Evolutionary conservation across 441 rosid genomes (phyloP).

Genomic region (Erodium texanum): DNA sequence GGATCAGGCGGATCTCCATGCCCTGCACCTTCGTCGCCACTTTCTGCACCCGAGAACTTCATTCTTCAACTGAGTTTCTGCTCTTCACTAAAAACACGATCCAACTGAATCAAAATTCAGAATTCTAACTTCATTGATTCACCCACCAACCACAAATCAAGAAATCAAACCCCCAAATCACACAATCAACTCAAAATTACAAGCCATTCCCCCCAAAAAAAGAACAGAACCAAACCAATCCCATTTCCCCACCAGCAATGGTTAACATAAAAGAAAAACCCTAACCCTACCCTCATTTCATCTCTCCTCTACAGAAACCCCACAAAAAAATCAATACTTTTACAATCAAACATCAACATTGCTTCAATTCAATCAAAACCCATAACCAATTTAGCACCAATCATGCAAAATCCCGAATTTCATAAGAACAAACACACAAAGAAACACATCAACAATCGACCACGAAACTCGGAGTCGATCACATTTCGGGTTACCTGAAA

Average conservation of each 20-base stretch:
- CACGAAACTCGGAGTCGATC: no score
- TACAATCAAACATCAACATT: neutral
- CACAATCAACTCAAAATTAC: neutral
- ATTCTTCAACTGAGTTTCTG: neutral
- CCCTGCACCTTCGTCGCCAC: constrained; percentile 42
- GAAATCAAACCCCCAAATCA: constrained; percentile 8
- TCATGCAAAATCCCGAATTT: no score
- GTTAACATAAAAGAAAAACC: constrained; percentile 8
- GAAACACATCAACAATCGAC: no score
- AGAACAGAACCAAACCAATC: no score
- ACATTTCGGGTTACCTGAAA: neutral
- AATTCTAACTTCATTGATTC: neutral
- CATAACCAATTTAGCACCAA: neutral
- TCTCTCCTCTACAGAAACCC: constrained; percentile 5
- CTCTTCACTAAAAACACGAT: neutral
- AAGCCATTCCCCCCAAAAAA: neutral
- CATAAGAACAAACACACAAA: no score
- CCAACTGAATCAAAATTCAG: neutral
- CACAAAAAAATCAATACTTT: neutral
- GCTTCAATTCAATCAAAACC: neutral
- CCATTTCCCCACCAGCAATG: neutral
- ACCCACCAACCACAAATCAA: neutral
- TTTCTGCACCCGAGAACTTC: constrained; percentile 28
- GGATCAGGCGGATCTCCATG: constrained; percentile 69
- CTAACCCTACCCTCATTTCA: constrained; percentile 6